These are phyloP conservation scores for Blumeria hordei DNA, from an alignment of 2,329 filamentous ascomycete genomes.

Conservation along the genomic window DNA sequence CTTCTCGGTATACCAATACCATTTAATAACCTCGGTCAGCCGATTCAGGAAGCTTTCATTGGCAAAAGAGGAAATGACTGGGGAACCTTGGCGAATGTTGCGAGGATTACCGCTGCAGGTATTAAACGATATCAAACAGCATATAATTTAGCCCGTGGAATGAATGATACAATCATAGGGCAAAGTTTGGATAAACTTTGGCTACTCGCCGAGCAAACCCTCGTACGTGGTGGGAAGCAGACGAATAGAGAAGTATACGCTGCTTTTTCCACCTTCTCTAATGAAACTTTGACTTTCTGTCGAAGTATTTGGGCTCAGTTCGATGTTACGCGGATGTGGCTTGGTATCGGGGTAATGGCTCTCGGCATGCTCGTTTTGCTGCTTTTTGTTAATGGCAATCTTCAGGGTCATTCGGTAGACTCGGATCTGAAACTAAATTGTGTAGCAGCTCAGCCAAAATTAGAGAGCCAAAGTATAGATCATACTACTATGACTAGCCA, in stretches of 20 bases:
- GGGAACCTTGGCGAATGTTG: slow-evolving; percentile 54
- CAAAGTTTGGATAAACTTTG: slow-evolving; percentile 32
- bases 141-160: slow-evolving; percentile 50
- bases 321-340: slow-evolving; percentile 62
- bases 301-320: slow-evolving; percentile 80
- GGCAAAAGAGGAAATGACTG: slow-evolving; percentile 44
- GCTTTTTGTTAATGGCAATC: slow-evolving; percentile 41
- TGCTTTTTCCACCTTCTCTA: slow-evolving; percentile 51
- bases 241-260: slow-evolving; percentile 22
- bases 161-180: slow-evolving; percentile 33
- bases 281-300: slow-evolving; percentile 54
- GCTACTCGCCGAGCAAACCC: slow-evolving; percentile 21
- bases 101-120: slow-evolving; percentile 55
- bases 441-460: slow-evolving; percentile 31
- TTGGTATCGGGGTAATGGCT: slow-evolving; percentile 49
- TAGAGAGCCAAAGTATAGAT: slow-evolving; percentile 16
- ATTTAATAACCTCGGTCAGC: slow-evolving; percentile 81
- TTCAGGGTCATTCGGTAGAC: slow-evolving; percentile 26
- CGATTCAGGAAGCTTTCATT: slow-evolving; percentile 83
- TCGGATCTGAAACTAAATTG: slow-evolving; percentile 33
- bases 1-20: slow-evolving; percentile 80
- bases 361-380: slow-evolving; percentile 43
- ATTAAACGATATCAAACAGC: slow-evolving; percentile 73
- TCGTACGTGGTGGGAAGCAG: slow-evolving; percentile 16
- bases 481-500: slow-evolving; percentile 7